Conservation (phyloP, 257 asterid species). For the Fraxinus americana region DNA sequence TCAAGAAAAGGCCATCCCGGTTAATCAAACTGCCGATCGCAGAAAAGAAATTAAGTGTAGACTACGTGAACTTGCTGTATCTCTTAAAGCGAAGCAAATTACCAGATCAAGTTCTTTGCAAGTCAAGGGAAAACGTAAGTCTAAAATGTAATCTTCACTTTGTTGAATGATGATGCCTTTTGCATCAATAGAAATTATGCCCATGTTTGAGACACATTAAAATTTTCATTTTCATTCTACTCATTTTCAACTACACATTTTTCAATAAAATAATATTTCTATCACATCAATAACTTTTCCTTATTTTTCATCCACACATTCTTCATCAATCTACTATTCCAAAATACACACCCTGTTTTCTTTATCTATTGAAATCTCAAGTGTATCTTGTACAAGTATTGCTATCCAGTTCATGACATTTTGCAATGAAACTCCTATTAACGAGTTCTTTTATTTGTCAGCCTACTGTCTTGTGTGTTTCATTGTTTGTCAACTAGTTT, state of each 20-base stretch:
- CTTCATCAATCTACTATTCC: too few species aligned
- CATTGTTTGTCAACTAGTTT: not conserved
- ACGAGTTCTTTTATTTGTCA: not conserved
- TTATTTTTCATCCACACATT: too few species aligned
- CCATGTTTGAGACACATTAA: too few species aligned
- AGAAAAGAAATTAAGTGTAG: constrained; percentile 57
- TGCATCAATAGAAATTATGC: constrained; percentile 3
- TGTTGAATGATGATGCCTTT: constrained; percentile 8
- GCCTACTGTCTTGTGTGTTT: not conserved
- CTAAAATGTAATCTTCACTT: not conserved
- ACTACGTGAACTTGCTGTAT: constrained; percentile 42
- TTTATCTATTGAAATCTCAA: constrained; percentile 1
- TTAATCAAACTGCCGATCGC: constrained; percentile 39
- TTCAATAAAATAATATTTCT: too few species aligned
- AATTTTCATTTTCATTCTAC: too few species aligned
- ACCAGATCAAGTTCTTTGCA: constrained; percentile 17
- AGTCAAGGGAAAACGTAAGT: constrained; percentile 67
- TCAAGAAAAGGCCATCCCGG: constrained; percentile 67
- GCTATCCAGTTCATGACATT: not conserved
- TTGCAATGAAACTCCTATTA: not conserved
- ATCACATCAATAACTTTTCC: too few species aligned
- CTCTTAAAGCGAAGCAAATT: constrained; percentile 40
- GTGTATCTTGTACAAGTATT: not conserved
- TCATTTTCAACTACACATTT: too few species aligned
- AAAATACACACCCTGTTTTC: not conserved